Evolutionary conservation across 1,284 basidiomycete species (phyloP), one percentile per base, ranked within the genome.

Genomic region (Papiliotrema terrestris): DNA sequence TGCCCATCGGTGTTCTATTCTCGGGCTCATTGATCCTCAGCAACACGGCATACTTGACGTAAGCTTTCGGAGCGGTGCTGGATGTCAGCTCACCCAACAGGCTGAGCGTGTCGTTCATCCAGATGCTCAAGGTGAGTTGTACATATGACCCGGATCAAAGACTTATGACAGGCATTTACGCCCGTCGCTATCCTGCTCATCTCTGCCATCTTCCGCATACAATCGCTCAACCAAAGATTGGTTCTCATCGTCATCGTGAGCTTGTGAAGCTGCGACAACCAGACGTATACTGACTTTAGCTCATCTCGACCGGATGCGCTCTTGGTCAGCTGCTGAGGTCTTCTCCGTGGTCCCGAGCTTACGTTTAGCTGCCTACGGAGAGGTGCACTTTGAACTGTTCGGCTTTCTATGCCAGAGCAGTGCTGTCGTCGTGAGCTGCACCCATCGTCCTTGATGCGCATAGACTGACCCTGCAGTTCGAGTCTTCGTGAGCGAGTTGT

Each of bases 141-240:
- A 41, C 19, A 19, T 14, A 48, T 2, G 4, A 37, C 38, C 22
- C 36, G 32, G 25, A n/a, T 42, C 5, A 11, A 48, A 23, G 4
- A 25, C n/a, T 37, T 32, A 14, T 42, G 29, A 5, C 67, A 92
- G 87, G 93, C 94, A 8, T 97, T 97, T 78, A 90, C 83, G 1
- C 92, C 94, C 0, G 94, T 97, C 13, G 89, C 92, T 0, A 95
- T 97, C 65, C 83, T 98, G 37, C 82, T 97, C 61, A 93, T 96
- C 65, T 93, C 91, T 2, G 95, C 92, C 82, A 79, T 83, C 1
- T 89, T 88, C 80, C 85, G 87, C 52, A 85, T 93, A 54, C 87
- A 92, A 56, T 88, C 93, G 49, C 87, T 92, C 2, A 91, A 83
- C 71, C 83, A 83, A 64, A 86, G 83, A 66, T 82, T 95, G 5